Base-by-base conservation (phyloP, 23 red algal genomes). In the Gracilaria caudata region DNA sequence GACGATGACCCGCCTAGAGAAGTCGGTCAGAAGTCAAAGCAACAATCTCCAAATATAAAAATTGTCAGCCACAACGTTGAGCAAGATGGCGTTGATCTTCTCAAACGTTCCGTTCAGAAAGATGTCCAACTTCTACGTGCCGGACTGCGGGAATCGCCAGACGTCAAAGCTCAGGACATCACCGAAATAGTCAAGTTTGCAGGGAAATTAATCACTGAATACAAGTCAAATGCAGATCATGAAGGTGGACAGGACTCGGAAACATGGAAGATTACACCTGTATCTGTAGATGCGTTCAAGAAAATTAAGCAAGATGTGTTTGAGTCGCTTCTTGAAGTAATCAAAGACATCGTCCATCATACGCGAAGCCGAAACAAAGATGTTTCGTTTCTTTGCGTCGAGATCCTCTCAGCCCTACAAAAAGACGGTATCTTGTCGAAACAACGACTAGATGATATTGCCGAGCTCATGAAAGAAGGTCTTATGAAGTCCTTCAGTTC, bases 391-490 rank as follows among this genome's bases (percentile, higher is more conserved):
- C 53, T 78, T 43, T 45, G 60, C 68, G 68, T 87, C 21, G 83
- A 87, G 41, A 44, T 87, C 14, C 83, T 87, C 36, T 87, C 83
- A 44, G 68, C 65, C 0, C 51, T 87, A 5, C 83, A 87, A 47
- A 87, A 87, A 45, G 68, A 77, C 26, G 68, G 83, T 54, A 41
- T 51, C 33, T 76, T 74, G 68, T 68, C 47, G n/a, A 30, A 87
- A 21, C 41, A 87, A 51, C 58, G 53, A 23, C 32, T 68, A 24
- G 23, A 37, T 43, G 83, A 87, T 53, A 40, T 87, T 41, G 83
- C 83, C 2, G 38, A 9, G 58, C 72, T 78, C 17, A 44, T 87
- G 51, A 39, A 76, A 46, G 51, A 57, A 28, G 83, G 83, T 40
- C 46, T 77, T n/a, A 40, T 47, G 47, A 17, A 78, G 20, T 70